These are phyloP conservation scores for Tulasnella sp. DNA, from an alignment of 768 basidiomycete genomes.

Conservation along the genomic window DNA sequence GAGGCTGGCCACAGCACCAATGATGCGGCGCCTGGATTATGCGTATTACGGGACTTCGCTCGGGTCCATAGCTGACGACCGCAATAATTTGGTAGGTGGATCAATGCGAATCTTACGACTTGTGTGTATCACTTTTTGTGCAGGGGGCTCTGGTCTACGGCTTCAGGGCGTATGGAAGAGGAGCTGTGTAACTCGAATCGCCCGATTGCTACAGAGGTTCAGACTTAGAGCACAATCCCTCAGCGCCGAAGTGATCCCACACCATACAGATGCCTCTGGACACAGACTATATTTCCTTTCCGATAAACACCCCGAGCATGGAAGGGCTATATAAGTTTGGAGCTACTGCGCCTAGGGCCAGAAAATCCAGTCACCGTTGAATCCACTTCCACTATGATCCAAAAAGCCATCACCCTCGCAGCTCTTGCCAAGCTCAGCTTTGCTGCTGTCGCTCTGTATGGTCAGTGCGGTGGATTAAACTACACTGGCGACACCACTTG, in stretches of 20 bases:
- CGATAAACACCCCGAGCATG: background rate
- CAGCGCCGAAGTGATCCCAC: background rate
- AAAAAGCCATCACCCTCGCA: constrained; percentile 11
- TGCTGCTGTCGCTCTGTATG: background rate
- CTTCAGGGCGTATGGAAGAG: background rate
- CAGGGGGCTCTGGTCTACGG: background rate
- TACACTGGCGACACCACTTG: constrained; percentile 17
- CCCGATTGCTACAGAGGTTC: background rate
- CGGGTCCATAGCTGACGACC: background rate
- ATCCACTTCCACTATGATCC: background rate
- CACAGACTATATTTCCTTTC: background rate
- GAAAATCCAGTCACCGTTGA: background rate
- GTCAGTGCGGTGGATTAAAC: constrained; percentile 18
- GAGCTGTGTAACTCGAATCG: background rate
- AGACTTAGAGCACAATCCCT: background rate
- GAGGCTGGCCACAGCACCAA: too few species aligned
- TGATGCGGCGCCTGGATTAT: background rate
- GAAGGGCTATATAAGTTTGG: background rate
- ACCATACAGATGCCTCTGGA: background rate
- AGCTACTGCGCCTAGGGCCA: background rate
- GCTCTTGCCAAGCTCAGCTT: background rate
- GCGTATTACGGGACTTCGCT: background rate
- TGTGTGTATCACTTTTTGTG: background rate
- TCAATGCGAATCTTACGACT: background rate
- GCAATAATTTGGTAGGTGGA: background rate